Base-by-base conservation (phyloP, 1,139 yeast genomes). In the Debaryomyces sp. region DNA sequence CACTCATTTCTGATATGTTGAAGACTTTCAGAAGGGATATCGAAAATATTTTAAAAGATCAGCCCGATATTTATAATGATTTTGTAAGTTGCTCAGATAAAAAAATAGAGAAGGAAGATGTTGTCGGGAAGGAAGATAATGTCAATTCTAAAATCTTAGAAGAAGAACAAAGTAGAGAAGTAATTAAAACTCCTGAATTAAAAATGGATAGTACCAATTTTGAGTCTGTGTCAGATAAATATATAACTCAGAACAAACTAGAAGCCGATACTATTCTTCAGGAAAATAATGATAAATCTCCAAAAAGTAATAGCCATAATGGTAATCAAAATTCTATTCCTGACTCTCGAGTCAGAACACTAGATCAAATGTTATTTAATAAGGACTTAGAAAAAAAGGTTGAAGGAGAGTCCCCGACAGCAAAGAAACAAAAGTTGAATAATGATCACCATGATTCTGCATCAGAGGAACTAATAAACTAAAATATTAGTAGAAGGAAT, bases 1-100 rank as follows among this genome's bases (percentile, higher is more conserved):
- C 80, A 0, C 66, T 73, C 47, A 69, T 73, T 1, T 62, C 61
- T 48, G 80, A 76, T 23, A 53, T 75, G 21, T 60, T 72, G 41
- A 69, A 64, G 43, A 56, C 52, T 17, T 58, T 59, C 45, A 66
- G 66, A 51, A 60, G 66, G 37, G 70, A 63, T 6, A 61, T 73
- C 17, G 81, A 76, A 30, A 53, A 55, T 1, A 52, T 66, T 13
- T 49, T 69, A 37, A 68, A 67, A 32, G 68, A 66, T 1, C 55
- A 59, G 4, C 75, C 78, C 0, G 62, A 67, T 9, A 54, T 70
- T 1, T 68, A 65, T 50, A 73, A 71, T 53, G 66, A 63, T 4
- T 70, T 65, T 51, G 67, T 71, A 15, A 49, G 45, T 29, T 50
- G 45, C 17, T 27, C 29, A 2, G 9, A 30, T 9, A 18, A 32